Evolutionary conservation across 352 stramenopile species (phyloP).

Genomic region (Globisporangium echinulatum): DNA sequence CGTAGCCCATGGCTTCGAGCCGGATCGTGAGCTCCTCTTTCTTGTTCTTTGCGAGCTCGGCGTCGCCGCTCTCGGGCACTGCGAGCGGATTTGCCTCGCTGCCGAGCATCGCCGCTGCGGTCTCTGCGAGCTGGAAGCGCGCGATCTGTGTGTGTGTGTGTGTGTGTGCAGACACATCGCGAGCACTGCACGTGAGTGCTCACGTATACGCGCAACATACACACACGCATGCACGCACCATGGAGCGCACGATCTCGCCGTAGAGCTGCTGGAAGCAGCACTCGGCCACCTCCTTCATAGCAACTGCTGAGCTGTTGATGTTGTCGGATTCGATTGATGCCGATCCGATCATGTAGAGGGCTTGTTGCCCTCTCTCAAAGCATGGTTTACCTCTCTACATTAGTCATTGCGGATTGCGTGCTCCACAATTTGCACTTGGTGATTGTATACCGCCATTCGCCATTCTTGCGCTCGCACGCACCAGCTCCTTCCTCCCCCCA

Average conservation of each 20-base stretch:
- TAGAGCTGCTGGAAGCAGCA: constrained; percentile 87
- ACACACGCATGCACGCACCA: constrained; percentile 34
- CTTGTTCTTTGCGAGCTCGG: constrained; percentile 45
- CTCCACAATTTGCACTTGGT: not conserved
- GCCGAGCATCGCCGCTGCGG: constrained; percentile 14
- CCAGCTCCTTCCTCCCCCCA: not conserved
- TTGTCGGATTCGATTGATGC: not conserved
- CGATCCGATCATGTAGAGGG: not conserved
- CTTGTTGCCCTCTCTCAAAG: not conserved
- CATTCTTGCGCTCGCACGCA: too few species aligned
- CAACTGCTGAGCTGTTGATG: not conserved
- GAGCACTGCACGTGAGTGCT: not conserved
- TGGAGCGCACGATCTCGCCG: constrained; percentile 78
- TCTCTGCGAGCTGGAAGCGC: constrained; percentile 41
- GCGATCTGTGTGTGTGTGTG: constrained; percentile 41
- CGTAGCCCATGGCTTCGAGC: constrained; percentile 82
- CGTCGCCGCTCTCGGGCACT: constrained; percentile 18
- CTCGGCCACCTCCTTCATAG: constrained; percentile 81
- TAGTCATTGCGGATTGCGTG: not conserved
- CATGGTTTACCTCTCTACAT: too few species aligned
- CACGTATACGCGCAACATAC: not conserved
- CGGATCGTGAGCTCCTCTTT: constrained; percentile 77
- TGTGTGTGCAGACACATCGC: not conserved
- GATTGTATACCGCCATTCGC: not conserved
- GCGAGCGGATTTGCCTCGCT: constrained; percentile 10